These are phyloP conservation scores for Rhodotorula sp. DNA, from an alignment of 1,284 basidiomycete genomes.

Conservation along the genomic window DNA sequence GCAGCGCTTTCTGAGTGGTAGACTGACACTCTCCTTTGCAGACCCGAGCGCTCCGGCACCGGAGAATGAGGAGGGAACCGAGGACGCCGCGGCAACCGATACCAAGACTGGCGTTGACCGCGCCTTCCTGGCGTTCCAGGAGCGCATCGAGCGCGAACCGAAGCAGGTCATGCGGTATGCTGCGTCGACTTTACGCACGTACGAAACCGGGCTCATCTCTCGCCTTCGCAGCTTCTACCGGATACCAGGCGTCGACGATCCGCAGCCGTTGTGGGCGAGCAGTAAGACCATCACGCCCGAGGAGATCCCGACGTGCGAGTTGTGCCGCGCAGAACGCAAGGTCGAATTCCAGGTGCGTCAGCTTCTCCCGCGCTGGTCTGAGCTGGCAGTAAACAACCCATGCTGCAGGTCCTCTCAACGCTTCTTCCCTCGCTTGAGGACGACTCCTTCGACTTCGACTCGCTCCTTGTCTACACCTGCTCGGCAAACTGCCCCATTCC, in stretches of 20 bases:
- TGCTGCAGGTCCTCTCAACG: constrained; percentile 34
- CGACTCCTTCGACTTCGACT: constrained; percentile 35
- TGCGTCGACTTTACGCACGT: not conserved
- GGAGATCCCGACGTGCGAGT: constrained; percentile 26
- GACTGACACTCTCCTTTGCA: not conserved
- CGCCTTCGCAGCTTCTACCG: constrained; percentile 34
- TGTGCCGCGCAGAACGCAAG: constrained; percentile 31
- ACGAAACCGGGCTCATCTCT: not conserved
- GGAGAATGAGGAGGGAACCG: constrained; percentile 19
- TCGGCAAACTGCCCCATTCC: constrained; percentile 34
- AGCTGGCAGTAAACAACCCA: too few species aligned
- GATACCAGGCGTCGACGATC: constrained; percentile 34
- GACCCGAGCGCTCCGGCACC: constrained; percentile 3
- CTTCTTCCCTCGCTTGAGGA: constrained; percentile 31
- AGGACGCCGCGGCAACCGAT: constrained; percentile 33
- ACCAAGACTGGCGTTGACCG: constrained; percentile 36
- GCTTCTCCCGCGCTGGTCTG: too few species aligned
- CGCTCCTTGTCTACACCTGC: constrained; percentile 40
- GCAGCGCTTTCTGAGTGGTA: too few species aligned
- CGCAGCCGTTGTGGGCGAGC: constrained; percentile 35
- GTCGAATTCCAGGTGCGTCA: constrained; percentile 39
- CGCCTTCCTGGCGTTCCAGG: constrained; percentile 39
- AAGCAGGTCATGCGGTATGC: constrained; percentile 37
- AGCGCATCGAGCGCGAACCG: constrained; percentile 38
- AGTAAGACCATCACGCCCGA: constrained; percentile 11